Evolutionary conservation across 2,329 filamentous ascomycete genomes (phyloP).

Genomic region (Fusarium nodosum): DNA sequence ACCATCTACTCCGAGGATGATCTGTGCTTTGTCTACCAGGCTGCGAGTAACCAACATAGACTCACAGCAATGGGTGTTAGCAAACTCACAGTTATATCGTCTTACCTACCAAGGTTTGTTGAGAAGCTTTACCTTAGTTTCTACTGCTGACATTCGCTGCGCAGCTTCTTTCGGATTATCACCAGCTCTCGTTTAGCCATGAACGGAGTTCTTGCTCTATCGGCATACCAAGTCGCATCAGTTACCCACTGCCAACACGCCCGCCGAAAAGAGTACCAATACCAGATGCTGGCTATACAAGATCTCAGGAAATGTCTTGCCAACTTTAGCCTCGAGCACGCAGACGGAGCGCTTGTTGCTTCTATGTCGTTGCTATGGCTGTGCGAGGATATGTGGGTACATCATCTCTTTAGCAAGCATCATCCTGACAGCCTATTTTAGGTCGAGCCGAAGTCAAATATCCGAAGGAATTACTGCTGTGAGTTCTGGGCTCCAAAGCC

Average conservation of each 20-base stretch:
- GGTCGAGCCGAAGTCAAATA: conserved; percentile 26
- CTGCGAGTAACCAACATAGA: conserved; percentile 28
- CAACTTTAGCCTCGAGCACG: conserved; percentile 21
- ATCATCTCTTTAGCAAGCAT: neutral
- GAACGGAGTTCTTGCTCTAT: conserved; percentile 32
- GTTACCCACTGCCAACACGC: conserved; percentile 26
- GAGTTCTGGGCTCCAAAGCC: accelerated
- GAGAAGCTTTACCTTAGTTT: accelerated
- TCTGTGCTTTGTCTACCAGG: conserved; percentile 33
- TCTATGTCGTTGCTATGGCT: conserved; percentile 29
- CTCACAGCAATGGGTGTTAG: conserved; percentile 30
- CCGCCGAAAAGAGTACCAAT: conserved; percentile 33
- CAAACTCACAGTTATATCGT: conserved; percentile 28
- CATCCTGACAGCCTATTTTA: conserved; percentile 4
- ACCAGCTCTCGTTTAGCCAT: conserved; percentile 28
- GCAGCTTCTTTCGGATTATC: conserved; percentile 30
- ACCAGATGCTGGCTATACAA: conserved; percentile 34
- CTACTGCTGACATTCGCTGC: neutral
- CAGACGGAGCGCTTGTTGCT: conserved; percentile 31
- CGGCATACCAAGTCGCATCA: conserved; percentile 32
- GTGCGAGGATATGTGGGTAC: conserved; percentile 31
- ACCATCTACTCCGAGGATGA: conserved; percentile 35
- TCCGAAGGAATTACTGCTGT: conserved; percentile 29
- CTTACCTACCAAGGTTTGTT: conserved; percentile 29
- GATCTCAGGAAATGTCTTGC: conserved; percentile 21